phyloP scores from a whole-genome alignment of 306 rosid genomes.

The Trichosanthes truncata region DNA sequence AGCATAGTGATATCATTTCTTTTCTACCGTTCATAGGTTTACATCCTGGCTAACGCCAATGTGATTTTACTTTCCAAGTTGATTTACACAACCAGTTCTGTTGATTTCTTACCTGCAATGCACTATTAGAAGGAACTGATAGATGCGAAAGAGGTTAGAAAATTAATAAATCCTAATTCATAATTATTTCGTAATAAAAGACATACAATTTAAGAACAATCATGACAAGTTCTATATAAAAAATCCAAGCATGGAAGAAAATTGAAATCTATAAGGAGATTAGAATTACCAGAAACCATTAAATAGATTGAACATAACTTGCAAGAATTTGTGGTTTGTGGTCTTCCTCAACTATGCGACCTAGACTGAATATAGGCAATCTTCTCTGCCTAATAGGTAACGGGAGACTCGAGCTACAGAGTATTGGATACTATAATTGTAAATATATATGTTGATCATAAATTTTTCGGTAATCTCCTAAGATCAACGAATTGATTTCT shows the following conservation, averaged over 20 bases:
- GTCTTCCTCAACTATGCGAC: not conserved
- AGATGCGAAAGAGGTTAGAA: not conserved
- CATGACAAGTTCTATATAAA: not conserved
- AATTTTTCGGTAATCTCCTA: not conserved
- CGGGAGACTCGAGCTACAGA: too few species aligned
- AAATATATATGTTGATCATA: not conserved
- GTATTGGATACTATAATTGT: not conserved
- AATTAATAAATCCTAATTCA: too few species aligned
- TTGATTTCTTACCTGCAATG: not conserved
- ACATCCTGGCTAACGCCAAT: not conserved
- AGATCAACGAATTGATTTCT: not conserved
- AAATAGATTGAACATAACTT: not conserved
- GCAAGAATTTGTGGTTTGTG: not conserved
- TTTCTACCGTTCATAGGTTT: not conserved
- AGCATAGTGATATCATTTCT: not conserved
- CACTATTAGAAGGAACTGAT: not conserved
- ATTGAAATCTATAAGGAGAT: not conserved
- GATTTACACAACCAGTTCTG: not conserved
- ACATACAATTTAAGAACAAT: not conserved
- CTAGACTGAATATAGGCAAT: not conserved
- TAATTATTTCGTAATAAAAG: not conserved
- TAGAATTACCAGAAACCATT: not conserved
- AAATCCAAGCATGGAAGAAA: not conserved
- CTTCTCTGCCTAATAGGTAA: not conserved
- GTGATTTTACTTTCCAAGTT: not conserved